Percentiles rank a stretch among this genome's conserved stretches.
Conservation (phyloP, 768 basidiomycete genomes). For the Termitomyces titanicus region DNA sequence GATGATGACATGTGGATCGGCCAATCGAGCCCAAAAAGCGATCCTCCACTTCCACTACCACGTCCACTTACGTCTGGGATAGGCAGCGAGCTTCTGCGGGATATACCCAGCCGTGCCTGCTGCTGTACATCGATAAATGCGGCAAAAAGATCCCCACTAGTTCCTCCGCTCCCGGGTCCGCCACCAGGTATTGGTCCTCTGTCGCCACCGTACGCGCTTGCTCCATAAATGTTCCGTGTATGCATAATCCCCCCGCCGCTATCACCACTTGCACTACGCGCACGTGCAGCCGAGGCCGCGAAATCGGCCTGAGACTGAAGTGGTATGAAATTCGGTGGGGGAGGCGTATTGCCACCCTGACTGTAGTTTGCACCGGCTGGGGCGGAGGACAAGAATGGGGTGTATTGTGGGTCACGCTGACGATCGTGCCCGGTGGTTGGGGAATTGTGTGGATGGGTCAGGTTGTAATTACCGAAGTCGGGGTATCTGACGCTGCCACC, state of each 20-base stretch:
- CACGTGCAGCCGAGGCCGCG: conserved; percentile 8
- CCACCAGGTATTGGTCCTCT: conserved; percentile 11
- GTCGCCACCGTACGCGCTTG: not conserved
- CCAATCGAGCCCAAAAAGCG: conserved; percentile 29
- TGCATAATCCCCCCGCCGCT: not conserved
- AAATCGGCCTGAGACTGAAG: conserved; percentile 26
- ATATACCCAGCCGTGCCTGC: conserved; percentile 16
- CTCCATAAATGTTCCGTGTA: conserved; percentile 4
- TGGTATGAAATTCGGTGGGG: conserved; percentile 28
- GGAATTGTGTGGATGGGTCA: conserved; percentile 8
- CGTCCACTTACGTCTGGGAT: conserved; percentile 10
- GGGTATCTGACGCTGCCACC: conserved; percentile 11
- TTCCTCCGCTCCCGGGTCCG: conserved; percentile 1
- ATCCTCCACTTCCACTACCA: conserved; percentile 4
- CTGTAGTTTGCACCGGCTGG: conserved; percentile 1
- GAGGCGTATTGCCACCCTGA: conserved; percentile 9
- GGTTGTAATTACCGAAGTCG: conserved; percentile 1
- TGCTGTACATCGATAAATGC: conserved; percentile 28
- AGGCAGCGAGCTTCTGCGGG: conserved; percentile 5
- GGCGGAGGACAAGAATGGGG: conserved; percentile 24
- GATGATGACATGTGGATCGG: conserved; percentile 25
- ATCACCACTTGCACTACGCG: not conserved
- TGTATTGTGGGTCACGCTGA: conserved; percentile 17
- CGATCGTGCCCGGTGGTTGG: conserved; percentile 8
- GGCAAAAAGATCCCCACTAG: conserved; percentile 14